Evolutionary conservation across 306 rosid genomes (phyloP).

Genomic region (Vicia sativa): DNA sequence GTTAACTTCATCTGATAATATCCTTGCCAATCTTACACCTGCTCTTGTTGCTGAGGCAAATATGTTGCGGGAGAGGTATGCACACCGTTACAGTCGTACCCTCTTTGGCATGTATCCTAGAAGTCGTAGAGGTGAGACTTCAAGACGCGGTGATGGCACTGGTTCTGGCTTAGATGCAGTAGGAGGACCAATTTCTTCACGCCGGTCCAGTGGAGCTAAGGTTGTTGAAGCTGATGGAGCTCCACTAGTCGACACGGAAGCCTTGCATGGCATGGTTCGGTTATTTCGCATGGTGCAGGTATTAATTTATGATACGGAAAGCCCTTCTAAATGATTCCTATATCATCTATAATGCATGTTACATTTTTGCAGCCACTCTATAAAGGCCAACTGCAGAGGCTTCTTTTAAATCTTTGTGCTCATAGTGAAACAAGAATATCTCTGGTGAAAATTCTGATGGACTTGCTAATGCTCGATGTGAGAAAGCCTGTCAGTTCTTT

Average conservation of each 20-base stretch:
- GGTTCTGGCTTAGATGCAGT: slow-evolving; percentile 72
- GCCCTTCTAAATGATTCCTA: slow-evolving; percentile 22
- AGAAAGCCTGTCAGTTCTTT: slow-evolving; percentile 52
- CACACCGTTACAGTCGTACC: slow-evolving; percentile 88
- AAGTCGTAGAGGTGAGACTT: slow-evolving; percentile 91
- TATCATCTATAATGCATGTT: slow-evolving; percentile 30
- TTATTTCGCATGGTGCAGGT: slow-evolving; percentile 97
- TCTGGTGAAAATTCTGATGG: slow-evolving; percentile 89
- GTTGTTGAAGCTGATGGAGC: slow-evolving; percentile 95
- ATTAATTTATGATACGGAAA: slow-evolving; percentile 11
- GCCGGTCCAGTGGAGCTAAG: slow-evolving; percentile 75
- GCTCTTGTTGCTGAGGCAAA: slow-evolving; percentile 99
- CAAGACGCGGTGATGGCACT: slow-evolving; percentile 80
- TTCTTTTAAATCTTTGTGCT: slow-evolving; percentile 91
- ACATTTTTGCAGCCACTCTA: slow-evolving; percentile 80
- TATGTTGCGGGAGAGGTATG: slow-evolving; percentile 95
- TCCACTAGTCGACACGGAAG: slow-evolving; percentile 83
- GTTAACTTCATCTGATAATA: slow-evolving; percentile 89
- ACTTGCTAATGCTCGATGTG: slow-evolving; percentile 77
- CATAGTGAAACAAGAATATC: slow-evolving; percentile 82
- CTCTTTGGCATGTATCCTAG: slow-evolving; percentile 97
- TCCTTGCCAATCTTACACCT: slow-evolving; percentile 96
- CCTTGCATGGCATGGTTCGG: slow-evolving; percentile 86
- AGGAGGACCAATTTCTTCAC: slow-evolving; percentile 68
- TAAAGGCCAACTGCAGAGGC: slow-evolving; percentile 95